Evolutionary conservation across 495 filamentous ascomycete genomes (phyloP), one percentile per base, ranked within the genome.

Genomic region (Talaromyces wortmannii): DNA sequence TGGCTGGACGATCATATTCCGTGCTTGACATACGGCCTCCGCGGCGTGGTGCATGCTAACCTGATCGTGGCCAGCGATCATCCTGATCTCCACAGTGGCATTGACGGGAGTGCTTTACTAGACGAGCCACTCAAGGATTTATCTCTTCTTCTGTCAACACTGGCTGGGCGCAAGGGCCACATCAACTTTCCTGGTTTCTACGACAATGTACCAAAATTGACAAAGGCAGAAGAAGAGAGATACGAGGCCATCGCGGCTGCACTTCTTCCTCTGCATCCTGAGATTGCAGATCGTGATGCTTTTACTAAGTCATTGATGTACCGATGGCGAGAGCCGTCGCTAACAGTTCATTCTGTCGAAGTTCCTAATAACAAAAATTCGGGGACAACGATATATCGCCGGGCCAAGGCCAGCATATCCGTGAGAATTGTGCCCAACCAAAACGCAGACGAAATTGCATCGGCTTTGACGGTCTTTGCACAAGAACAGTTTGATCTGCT

Each of bases 1-100:
- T 98, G 94, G 94, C 78, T 98, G 3, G 90, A 97, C 65, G 94
- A 98, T 64, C 88, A 91, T 55, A 88, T 92, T 6, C 94, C 94
- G 1, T 97, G 94, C 67, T 72, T 98, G 33, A 98, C 95, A 1
- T 98, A 98, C 59, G 94, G 94, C 7, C 76, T 96, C 3, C 81
- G 94, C 48, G 94, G 94, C n/a, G 91, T 97, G 29, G 86, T 98
- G 13, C 92, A 97, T 65, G 92, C 91, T 7, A 96, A 90, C 12
- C 76, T 98, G 18, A 83, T 89, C 47, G 81, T 97, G 31, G 85
- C 90, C 57, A 95, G 90, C 47, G 82, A 84, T 46, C 87, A 87
- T 56, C 90, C 91, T 0, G 94, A 98, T 72, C 79, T 96, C 0
- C 94, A 98, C 68, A 95, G 89, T 52, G 94, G 94, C 63, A 92